Evolutionary conservation across 2,329 filamentous ascomycete genomes (phyloP).

Genomic region (Calonectria ilicicola): DNA sequence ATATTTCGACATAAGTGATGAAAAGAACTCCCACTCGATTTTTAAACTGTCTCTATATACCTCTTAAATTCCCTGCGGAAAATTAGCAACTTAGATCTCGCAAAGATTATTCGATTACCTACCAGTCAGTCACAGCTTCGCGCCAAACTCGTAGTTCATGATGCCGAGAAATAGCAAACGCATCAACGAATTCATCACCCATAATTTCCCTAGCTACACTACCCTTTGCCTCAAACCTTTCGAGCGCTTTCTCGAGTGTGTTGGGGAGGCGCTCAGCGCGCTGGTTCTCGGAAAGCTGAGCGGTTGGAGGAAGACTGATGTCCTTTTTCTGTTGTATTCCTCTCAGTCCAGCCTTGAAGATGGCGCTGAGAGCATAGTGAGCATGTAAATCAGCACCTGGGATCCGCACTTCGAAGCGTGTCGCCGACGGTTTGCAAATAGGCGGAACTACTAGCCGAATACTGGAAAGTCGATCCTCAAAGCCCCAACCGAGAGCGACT

Average conservation of each 20-base stretch:
- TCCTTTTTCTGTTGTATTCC: conserved; percentile 81
- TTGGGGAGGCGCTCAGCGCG: conserved; percentile 59
- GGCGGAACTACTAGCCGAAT: conserved; percentile 61
- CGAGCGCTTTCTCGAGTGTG: conserved; percentile 75
- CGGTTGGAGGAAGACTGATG: conserved; percentile 74
- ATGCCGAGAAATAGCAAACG: conserved; percentile 73
- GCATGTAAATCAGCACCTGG: conserved; percentile 80
- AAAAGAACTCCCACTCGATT: no score
- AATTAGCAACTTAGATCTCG: neutral
- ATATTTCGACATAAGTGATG: neutral
- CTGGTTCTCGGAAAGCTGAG: neutral
- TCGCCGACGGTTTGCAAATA: conserved; percentile 74
- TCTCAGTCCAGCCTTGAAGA: conserved; percentile 76
- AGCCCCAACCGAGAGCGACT: conserved; percentile 80
- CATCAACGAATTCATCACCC: conserved; percentile 80
- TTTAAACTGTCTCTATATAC: conserved; percentile 11
- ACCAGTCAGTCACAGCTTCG: conserved; percentile 84
- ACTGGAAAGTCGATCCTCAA: conserved; percentile 79
- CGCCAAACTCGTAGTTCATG: conserved; percentile 81
- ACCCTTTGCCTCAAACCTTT: conserved; percentile 70
- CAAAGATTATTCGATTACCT: conserved; percentile 50
- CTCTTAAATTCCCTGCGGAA: conserved; percentile 16
- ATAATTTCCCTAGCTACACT: conserved; percentile 80
- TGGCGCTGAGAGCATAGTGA: conserved; percentile 75
- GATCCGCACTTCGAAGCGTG: conserved; percentile 78